Evolutionary conservation across 2,329 filamentous ascomycete species (phyloP).

Genomic region (Alternaria alternata): DNA sequence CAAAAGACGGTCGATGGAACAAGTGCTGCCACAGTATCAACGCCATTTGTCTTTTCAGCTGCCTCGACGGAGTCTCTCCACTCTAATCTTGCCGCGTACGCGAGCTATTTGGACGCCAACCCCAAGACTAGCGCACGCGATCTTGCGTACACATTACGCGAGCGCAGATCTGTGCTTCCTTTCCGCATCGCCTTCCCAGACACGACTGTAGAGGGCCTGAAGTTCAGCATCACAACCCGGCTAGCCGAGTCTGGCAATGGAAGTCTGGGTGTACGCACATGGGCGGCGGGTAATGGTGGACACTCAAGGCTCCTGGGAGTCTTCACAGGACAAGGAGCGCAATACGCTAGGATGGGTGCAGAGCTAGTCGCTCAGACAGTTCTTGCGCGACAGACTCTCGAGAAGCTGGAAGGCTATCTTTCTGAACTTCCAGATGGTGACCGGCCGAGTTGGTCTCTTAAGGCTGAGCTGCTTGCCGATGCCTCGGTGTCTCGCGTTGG

Average conservation of each 20-base stretch:
- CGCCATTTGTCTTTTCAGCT: conserved; percentile 6
- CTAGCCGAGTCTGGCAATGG: neutral
- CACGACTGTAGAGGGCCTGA: neutral
- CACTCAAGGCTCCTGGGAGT: conserved; percentile 4
- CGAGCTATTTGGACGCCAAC: neutral
- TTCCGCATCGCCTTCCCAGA: neutral
- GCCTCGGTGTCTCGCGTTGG: neutral
- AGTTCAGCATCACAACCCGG: neutral
- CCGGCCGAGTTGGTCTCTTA: neutral
- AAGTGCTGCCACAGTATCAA: no score
- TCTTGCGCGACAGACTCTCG: neutral
- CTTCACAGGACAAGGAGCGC: conserved; percentile 14
- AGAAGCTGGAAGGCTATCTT: neutral
- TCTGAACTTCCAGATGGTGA: neutral
- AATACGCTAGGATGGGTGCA: neutral
- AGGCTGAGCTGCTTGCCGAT: neutral
- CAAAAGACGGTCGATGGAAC: no score
- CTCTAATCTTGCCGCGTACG: neutral
- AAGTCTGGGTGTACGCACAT: neutral
- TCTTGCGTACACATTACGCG: conserved; percentile 3
- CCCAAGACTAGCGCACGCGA: neutral
- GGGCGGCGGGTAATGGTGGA: neutral
- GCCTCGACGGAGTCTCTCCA: neutral
- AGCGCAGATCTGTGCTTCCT: neutral
- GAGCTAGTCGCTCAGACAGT: neutral